These are phyloP conservation scores for Naganishia liquefaciens DNA, from an alignment of 1,284 basidiomycete genomes.

Conservation along the genomic window DNA sequence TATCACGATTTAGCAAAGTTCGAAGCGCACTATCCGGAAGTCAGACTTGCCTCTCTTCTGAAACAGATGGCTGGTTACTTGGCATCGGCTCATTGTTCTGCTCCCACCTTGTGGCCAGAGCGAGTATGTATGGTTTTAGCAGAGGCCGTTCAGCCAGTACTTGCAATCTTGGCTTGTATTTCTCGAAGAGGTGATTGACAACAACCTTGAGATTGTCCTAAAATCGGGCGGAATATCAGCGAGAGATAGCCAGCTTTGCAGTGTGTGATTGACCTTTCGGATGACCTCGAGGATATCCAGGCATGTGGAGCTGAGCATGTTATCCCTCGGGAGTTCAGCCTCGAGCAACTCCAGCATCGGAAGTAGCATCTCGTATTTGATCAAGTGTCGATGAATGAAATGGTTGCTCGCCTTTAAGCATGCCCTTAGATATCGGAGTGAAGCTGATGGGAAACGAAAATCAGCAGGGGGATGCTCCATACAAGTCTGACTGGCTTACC, in stretches of 20 bases:
- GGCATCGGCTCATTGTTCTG: constrained; percentile 85
- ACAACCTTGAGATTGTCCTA: constrained; percentile 86
- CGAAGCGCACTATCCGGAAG: neutral
- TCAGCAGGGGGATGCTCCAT: neutral
- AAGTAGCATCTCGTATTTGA: constrained; percentile 79
- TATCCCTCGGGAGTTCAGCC: constrained; percentile 81
- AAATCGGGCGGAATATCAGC: constrained; percentile 16
- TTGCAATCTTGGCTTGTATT: constrained; percentile 67
- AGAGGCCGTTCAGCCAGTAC: constrained; percentile 61
- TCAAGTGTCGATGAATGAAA: constrained; percentile 79
- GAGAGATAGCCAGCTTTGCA: constrained; percentile 7
- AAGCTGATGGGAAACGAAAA: constrained; percentile 60
- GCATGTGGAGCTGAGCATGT: constrained; percentile 88
- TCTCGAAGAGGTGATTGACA: constrained; percentile 80
- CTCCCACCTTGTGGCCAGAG: constrained; percentile 79
- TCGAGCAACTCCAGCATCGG: constrained; percentile 80
- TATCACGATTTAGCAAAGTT: constrained; percentile 26
- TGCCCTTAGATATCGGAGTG: constrained; percentile 86
- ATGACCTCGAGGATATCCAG: constrained; percentile 93
- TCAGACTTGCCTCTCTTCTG: constrained; percentile 19
- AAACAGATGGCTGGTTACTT: constrained; percentile 30
- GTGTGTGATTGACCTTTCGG: constrained; percentile 66
- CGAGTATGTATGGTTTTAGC: constrained; percentile 45
- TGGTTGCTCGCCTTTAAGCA: constrained; percentile 82
- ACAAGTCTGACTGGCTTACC: constrained; percentile 57